Evolutionary conservation across 148 eudicot genomes (phyloP).

Genomic region (Fagopyrum tataricum): DNA sequence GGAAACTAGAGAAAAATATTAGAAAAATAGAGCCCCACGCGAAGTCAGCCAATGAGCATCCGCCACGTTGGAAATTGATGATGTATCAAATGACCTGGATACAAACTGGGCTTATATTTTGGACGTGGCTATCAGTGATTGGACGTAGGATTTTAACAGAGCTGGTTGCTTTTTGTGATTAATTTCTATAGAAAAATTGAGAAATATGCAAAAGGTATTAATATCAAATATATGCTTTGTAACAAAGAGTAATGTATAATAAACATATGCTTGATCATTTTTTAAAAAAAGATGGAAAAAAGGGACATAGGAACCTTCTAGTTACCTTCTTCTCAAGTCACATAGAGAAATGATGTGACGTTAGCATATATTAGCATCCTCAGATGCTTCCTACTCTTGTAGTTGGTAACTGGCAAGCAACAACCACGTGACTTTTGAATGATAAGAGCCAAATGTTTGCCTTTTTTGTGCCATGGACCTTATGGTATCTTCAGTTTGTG

Average conservation of each 20-base stretch:
- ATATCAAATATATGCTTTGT: too few species aligned
- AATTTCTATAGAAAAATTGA: too few species aligned
- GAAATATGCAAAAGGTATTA: too few species aligned
- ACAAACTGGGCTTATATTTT: neutral
- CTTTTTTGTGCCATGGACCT: neutral
- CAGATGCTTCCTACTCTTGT: neutral
- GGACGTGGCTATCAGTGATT: neutral
- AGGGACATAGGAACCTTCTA: neutral
- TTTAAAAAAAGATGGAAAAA: neutral
- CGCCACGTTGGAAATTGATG: neutral
- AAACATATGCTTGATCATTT: neutral
- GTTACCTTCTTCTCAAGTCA: slow-evolving; percentile 2
- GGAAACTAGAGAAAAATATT: neutral
- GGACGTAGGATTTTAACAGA: neutral
- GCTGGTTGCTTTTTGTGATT: neutral
- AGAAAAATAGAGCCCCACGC: neutral
- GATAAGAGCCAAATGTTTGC: neutral
- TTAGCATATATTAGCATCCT: neutral
- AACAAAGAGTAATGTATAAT: too few species aligned
- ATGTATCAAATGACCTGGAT: neutral
- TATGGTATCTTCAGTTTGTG: too few species aligned
- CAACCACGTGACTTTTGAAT: neutral
- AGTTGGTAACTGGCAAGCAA: neutral
- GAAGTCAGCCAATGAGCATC: neutral
- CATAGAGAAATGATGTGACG: neutral